These are phyloP conservation scores for Boletus tomentosulus DNA, from an alignment of 768 basidiomycete genomes.

Conservation along the genomic window DNA sequence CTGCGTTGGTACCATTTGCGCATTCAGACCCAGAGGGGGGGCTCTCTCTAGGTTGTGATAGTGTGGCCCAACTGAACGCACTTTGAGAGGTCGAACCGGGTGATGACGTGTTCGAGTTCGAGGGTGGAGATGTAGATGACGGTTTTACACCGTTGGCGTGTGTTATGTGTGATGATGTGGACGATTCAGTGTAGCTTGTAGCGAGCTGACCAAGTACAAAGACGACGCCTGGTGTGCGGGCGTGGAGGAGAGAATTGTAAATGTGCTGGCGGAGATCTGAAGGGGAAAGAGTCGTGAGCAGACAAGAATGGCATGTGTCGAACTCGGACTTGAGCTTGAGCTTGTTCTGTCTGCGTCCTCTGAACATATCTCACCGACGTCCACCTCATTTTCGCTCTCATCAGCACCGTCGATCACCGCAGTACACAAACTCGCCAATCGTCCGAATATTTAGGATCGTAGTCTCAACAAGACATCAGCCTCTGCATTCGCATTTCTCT, in stretches of 20 bases:
- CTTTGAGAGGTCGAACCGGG: conserved; percentile 21
- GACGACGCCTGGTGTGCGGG: conserved; percentile 73
- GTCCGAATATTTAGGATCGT: conserved; percentile 86
- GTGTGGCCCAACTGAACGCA: conserved; percentile 22
- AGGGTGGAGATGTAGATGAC: conserved; percentile 6
- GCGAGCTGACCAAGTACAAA: conserved; percentile 65
- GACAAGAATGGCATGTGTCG: background rate
- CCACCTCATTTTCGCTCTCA: conserved; percentile 60
- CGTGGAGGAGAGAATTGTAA: conserved; percentile 67
- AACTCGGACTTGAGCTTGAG: conserved; percentile 39
- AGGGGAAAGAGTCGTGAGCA: conserved; percentile 42
- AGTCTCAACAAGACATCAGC: no score
- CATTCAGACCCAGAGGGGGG: conserved; percentile 13
- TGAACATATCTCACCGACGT: conserved; percentile 49
- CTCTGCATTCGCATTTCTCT: conserved; percentile 83
- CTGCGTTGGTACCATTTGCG: conserved; percentile 24
- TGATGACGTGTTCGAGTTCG: conserved; percentile 23
- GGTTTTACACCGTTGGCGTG: no score
- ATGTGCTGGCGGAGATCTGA: conserved; percentile 69
- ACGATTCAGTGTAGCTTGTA: conserved; percentile 84
- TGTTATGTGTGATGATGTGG: conserved; percentile 42
- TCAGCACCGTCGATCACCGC: conserved; percentile 44
- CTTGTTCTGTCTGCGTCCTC: conserved; percentile 55
- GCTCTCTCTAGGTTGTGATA: conserved; percentile 23
- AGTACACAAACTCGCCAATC: conserved; percentile 35